Evolutionary conservation across 352 stramenopile genomes (phyloP).

Genomic region (Globisporangium camurandrum): DNA sequence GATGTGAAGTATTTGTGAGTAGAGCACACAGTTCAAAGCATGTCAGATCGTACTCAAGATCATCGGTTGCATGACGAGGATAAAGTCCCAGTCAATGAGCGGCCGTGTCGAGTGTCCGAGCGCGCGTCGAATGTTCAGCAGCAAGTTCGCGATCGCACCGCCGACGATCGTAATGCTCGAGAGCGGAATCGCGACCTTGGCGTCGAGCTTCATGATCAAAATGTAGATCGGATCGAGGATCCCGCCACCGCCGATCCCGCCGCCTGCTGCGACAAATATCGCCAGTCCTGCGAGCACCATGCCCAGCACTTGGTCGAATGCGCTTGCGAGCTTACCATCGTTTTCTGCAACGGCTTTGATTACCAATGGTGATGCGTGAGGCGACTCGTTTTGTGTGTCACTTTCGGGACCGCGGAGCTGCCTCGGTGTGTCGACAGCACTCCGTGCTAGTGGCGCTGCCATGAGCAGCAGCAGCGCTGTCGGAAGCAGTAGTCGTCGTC

Average conservation of each 20-base stretch:
- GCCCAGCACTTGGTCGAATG: slow-evolving; percentile 33
- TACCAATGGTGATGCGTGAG: no score
- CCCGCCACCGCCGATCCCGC: slow-evolving; percentile 88
- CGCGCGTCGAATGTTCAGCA: slow-evolving; percentile 87
- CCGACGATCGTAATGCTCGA: slow-evolving; percentile 96
- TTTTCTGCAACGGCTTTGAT: no score
- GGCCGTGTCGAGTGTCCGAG: slow-evolving; percentile 84
- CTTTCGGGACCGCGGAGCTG: no score
- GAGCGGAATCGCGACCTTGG: slow-evolving; percentile 91
- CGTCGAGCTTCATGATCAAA: slow-evolving; percentile 88
- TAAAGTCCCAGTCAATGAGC: slow-evolving; percentile 96
- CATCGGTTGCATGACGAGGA: slow-evolving; percentile 95
- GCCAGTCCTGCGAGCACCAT: slow-evolving; percentile 50
- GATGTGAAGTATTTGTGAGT: no score
- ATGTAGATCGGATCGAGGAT: slow-evolving; percentile 97
- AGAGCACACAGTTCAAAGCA: no score
- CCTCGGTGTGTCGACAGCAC: no score
- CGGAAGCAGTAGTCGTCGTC: no score
- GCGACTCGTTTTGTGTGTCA: no score
- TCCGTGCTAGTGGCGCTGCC: no score
- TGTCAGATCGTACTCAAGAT: slow-evolving; percentile 59
- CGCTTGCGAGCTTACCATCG: no score
- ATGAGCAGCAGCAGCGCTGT: no score
- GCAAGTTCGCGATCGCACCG: slow-evolving; percentile 89
- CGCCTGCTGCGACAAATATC: slow-evolving; percentile 82